Conservation (phyloP, 1,139 yeast genomes). For the Lodderomyces theae region DNA sequence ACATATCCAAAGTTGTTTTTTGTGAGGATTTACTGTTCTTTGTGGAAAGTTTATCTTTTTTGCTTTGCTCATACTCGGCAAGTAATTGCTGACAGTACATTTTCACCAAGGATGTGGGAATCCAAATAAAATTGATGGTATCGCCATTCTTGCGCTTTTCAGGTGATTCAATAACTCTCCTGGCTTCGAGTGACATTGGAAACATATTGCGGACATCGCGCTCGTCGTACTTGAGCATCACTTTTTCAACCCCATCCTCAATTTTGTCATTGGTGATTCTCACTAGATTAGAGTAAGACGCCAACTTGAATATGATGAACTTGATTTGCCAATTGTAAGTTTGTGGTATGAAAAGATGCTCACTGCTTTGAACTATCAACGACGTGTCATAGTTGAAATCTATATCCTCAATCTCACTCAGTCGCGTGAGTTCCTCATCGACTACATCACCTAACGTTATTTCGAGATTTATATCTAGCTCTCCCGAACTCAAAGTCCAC, state of each 20-base stretch:
- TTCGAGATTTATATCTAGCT: conserved; percentile 9
- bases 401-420: background rate
- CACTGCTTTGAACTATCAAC: background rate
- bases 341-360: conserved; percentile 5
- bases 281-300: conserved; percentile 7
- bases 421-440: conserved; percentile 1
- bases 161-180: conserved; percentile 7
- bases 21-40: conserved; percentile 10
- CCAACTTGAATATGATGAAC: conserved; percentile 9
- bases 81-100: conserved; percentile 13
- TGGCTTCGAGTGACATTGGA: conserved; percentile 11
- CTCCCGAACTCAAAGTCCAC: conserved; percentile 24
- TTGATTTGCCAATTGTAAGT: conserved; percentile 7
- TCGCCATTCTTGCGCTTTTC: background rate
- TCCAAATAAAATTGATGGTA: conserved; percentile 15
- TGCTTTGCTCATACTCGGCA: conserved; percentile 9
- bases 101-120: conserved; percentile 16
- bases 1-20: conserved; percentile 12
- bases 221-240: conserved; percentile 12
- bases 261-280: conserved; percentile 9
- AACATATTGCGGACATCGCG: conserved; percentile 6
- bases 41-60: conserved; percentile 7
- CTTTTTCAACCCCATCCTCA: conserved; percentile 12
- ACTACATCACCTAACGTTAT: background rate
- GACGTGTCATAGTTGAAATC: background rate